Conservation (phyloP, 306 rosid species). For the Astragalus glycyphyllos region DNA sequence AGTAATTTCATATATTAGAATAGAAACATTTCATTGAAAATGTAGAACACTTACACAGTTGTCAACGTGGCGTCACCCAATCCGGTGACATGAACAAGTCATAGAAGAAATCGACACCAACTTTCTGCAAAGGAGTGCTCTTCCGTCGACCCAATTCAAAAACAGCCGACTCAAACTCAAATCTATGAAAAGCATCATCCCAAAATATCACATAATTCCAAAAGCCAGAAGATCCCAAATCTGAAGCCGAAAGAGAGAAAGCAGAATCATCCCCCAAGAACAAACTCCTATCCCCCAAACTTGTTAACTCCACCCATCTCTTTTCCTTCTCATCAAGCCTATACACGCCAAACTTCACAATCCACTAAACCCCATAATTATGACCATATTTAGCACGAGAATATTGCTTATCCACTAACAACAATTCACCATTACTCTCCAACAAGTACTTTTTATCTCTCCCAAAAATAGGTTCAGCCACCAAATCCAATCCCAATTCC, state of each 20-base stretch:
- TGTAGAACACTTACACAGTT: neutral
- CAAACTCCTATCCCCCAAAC: slow-evolving; percentile 69
- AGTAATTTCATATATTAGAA: slow-evolving; percentile 10
- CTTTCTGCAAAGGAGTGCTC: too few relatives aligned
- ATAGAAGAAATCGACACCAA: too few relatives aligned
- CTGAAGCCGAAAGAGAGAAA: slow-evolving; percentile 60
- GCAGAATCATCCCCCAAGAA: slow-evolving; percentile 82
- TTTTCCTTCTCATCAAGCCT: slow-evolving; percentile 51
- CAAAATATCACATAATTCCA: slow-evolving; percentile 71
- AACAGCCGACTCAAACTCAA: slow-evolving; percentile 58
- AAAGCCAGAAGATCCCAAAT: slow-evolving; percentile 50
- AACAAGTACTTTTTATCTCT: slow-evolving; percentile 86
- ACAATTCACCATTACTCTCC: slow-evolving; percentile 62
- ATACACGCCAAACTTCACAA: slow-evolving; percentile 58
- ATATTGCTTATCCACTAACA: slow-evolving; percentile 72
- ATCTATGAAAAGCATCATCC: slow-evolving; percentile 49
- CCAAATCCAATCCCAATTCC: slow-evolving; percentile 42
- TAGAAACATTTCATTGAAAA: neutral
- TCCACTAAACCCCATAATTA: too few relatives aligned
- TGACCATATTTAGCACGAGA: too few relatives aligned
- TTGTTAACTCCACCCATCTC: slow-evolving; percentile 62
- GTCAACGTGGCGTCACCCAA: slow-evolving; percentile 53
- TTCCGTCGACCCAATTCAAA: slow-evolving; percentile 54
- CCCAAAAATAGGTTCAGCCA: slow-evolving; percentile 74
- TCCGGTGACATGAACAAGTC: slow-evolving; percentile 78